These are phyloP conservation scores for Rhizopogon rudus DNA, from an alignment of 768 basidiomycete species.

Conservation along the genomic window DNA sequence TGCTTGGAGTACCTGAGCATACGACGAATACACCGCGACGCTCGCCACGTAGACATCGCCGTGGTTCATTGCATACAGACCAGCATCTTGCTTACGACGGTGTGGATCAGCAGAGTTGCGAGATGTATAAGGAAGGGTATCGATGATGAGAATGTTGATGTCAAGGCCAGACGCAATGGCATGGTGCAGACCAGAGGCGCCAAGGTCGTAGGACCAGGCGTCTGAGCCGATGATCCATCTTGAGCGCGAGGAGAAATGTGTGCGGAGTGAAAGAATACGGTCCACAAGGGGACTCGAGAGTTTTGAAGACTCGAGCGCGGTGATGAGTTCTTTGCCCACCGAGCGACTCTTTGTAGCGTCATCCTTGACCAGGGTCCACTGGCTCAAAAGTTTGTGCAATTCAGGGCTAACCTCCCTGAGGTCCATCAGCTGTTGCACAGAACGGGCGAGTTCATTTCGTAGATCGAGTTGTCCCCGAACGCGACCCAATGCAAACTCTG, in stretches of 20 bases:
- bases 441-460: constrained; percentile 59
- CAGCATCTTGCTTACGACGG: constrained; percentile 92
- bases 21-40: constrained; percentile 93
- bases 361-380: constrained; percentile 78
- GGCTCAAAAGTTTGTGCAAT: constrained; percentile 66
- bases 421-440: constrained; percentile 63
- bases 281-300: constrained; percentile 40
- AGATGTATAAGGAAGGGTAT: constrained; percentile 84
- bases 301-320: constrained; percentile 39
- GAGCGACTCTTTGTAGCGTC: constrained; percentile 57
- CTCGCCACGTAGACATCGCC: constrained; percentile 96
- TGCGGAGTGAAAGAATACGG: constrained; percentile 52
- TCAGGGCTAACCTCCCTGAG: constrained; percentile 42
- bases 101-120: constrained; percentile 64
- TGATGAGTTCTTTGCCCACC: constrained; percentile 54
- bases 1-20: constrained; percentile 89
- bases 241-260: constrained; percentile 63
- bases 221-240: constrained; percentile 99
- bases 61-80: constrained; percentile 97
- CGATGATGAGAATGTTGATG: constrained; percentile 93
- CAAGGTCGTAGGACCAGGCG: constrained; percentile 96
- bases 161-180: constrained; percentile 87
- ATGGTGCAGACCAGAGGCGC: constrained; percentile 93
- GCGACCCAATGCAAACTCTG: constrained; percentile 92
- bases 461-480: constrained; percentile 78